Evolutionary conservation across 2,329 filamentous ascomycete genomes (phyloP), one percentile per base, ranked within the genome.

Genomic region (Xylaria polymorpha): DNA sequence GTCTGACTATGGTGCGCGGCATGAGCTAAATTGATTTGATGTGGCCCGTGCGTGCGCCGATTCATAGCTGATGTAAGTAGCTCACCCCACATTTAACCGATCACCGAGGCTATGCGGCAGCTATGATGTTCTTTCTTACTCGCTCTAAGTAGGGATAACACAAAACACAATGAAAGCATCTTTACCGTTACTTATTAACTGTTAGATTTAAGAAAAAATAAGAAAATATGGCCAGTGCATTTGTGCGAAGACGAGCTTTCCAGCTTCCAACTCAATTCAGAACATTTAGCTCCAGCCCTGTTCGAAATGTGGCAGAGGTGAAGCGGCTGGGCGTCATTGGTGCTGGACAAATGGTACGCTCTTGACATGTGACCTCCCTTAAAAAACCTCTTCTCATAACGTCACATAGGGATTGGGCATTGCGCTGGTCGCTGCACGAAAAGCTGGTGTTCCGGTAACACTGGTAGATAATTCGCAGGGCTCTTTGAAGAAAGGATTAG

Each of bases 281-380:
- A 76, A 82, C 81, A 76, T 97, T 97, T 83, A 94, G 92, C 83
- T 90, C 90, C 41, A 89, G 87, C 46, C 81, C 89, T 53, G 83
- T 85, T 55, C 85, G 86, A 51, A 78, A 84, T 75, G 89, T 88
- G 69, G 89, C 90, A 65, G 89, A 94, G 77, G 91, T 99, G 71
- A 97, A 94, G 84, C 91, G 88, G 74, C 84, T 99, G 50, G 96
- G 95, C 77, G 95, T 99, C 59, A 87, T 99, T 77, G 96, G 96
- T 73, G 94, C 95, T 62, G 96, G 96, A 35, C 96, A 98, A 81
- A 98, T 98, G 94, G 94, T 97, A 82, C 78, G 86, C 64, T 53
- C 32, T 75, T 76, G 67, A 73, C 81, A 84, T 81, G 81, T 81
- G 79, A 82, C 56, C 63, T 3, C 46, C 55, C 57, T 64, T 72